Base-by-base conservation (phyloP, 257 asterid species). In the Cinchona pubescens region DNA sequence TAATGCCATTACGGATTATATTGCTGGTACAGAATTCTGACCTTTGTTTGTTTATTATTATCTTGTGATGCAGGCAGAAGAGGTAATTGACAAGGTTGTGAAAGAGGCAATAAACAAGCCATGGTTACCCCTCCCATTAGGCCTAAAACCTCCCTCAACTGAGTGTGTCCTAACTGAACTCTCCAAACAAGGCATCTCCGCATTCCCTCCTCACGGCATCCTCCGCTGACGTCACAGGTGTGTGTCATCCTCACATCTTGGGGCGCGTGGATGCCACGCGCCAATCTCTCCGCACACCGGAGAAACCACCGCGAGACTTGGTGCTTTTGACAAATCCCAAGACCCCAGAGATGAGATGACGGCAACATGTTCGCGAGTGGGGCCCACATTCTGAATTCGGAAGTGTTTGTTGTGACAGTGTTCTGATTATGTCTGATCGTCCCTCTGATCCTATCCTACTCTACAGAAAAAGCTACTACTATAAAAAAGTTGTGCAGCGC, bases 91-190 rank as follows among this genome's bases (percentile, higher is more conserved):
- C 75, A 74, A 48, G 66, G 84, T 83, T 42, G 83, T 86, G 10
- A 83, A 72, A 18, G 89, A 86, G 74, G 89, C 86, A 71, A 83
- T 86, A 12, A 83, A 56, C 81, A 83, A 86, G 71, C 89, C 89
- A 71, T 81, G 86, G 86, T 58, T 86, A 34, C 89, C 89, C 3
- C 84, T 86, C 15, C 89, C 89, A 10, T 74, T 86, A 42, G 87
- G 89, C 63, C 86, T 86, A 67, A 86, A 81, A 37, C 76, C 85
- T 62, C 89, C 89, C 4, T 83, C 89, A 29, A 81, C 87, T n/a
- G 89, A 83, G 61, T 3, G 78, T 61, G 86, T 86, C 67, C 83
- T 86, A 18, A 62, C 61, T 35, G 89, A 86, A 58, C 89, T 86
- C 65, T 79, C 89, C 25, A 81, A 58, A 67, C 84, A 79, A 77